Percentiles rank a stretch among this genome's conserved stretches.
These are phyloP conservation scores for Globisporangium cystogenes DNA, from an alignment of 352 stramenopile genomes.

Conservation along the genomic window DNA sequence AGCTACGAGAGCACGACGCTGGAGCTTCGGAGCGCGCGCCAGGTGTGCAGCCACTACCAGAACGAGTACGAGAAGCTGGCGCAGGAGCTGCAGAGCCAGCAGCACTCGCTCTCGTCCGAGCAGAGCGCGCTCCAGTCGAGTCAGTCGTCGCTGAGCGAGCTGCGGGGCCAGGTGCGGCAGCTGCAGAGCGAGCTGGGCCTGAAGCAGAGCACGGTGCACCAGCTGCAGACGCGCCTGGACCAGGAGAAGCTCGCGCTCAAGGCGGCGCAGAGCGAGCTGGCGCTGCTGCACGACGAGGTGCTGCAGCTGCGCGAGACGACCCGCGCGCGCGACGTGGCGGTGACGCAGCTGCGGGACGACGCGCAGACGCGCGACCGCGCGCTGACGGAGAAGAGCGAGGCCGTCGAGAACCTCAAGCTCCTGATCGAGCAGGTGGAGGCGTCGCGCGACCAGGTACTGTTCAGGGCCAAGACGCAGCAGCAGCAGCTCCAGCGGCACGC, in stretches of 20 bases:
- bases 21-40: slow-evolving; percentile 53
- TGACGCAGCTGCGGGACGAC: slow-evolving; percentile 57
- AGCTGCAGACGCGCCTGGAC: slow-evolving; percentile 59
- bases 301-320: slow-evolving; percentile 48
- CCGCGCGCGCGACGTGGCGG: slow-evolving; percentile 40
- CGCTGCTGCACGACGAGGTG: slow-evolving; percentile 54
- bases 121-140: slow-evolving; percentile 38
- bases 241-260: slow-evolving; percentile 57
- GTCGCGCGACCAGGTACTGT: slow-evolving; percentile 71
- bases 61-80: slow-evolving; percentile 71
- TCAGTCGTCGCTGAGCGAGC: slow-evolving; percentile 44
- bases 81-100: slow-evolving; percentile 49
- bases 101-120: slow-evolving; percentile 55
- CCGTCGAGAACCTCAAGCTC: slow-evolving; percentile 62
- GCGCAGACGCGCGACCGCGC: slow-evolving; percentile 44
- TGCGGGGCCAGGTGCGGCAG: slow-evolving; percentile 55
- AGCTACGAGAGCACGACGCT: slow-evolving; percentile 47
- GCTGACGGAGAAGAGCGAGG: slow-evolving; percentile 61
- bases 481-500: slow-evolving; percentile 55
- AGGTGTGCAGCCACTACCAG: slow-evolving; percentile 64
- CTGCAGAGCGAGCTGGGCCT: slow-evolving; percentile 59
- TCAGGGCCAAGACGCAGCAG: slow-evolving; percentile 72
- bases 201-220: slow-evolving; percentile 38
- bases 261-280: slow-evolving; percentile 46
- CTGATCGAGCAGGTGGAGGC: slow-evolving; percentile 81